Base-by-base conservation (phyloP, 1,284 basidiomycete species). In the Boletus subluridellus region DNA sequence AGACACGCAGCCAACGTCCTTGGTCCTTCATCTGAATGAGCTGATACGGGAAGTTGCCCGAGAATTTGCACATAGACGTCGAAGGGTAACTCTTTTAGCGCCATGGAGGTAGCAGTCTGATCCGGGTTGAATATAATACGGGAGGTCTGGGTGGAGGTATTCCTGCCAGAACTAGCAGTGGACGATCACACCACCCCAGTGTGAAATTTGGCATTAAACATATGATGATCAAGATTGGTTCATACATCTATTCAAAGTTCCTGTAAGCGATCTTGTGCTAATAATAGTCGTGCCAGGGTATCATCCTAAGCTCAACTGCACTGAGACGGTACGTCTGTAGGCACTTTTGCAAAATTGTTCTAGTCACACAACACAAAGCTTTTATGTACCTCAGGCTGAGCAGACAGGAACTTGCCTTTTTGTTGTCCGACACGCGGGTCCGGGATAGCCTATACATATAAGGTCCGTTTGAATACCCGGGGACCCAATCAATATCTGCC, bases 31-130 rank as follows among this genome's bases (percentile, higher is more conserved):
- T 65, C 54, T 21, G 66, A 60, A 52, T 46, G 55, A 51, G 64
- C 42, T 24, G 64, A 70, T 24, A 53, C 24, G 12, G 73, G 69
- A 46, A 76, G 63, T 47, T 63, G 66, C 50, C 61, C 58, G 52
- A 75, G 64, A 54, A 73, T 67, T 41, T 67, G 63, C 10, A 74
- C 64, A 49, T 72, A 65, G 48, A 74, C 14, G 42, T 75, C 72
- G 53, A 72, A 72, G 47, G 71, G 70, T 28, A 75, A 37, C 26
- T 55, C 58, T 51, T 48, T 59, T 24, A 55, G 54, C 9, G 60
- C 24, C 73, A 74, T 74, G 55, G 30, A 47, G 44, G 48, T 47
- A 39, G 17, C 21, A 35, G 41, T 21, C 24, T 28, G 10, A 47
- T 52, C 30, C n/a, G 9, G 24, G 14, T 12, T 21, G 52, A 52